Base-by-base conservation (phyloP, 2,329 filamentous ascomycete genomes). In the Celoporthe dispersa region DNA sequence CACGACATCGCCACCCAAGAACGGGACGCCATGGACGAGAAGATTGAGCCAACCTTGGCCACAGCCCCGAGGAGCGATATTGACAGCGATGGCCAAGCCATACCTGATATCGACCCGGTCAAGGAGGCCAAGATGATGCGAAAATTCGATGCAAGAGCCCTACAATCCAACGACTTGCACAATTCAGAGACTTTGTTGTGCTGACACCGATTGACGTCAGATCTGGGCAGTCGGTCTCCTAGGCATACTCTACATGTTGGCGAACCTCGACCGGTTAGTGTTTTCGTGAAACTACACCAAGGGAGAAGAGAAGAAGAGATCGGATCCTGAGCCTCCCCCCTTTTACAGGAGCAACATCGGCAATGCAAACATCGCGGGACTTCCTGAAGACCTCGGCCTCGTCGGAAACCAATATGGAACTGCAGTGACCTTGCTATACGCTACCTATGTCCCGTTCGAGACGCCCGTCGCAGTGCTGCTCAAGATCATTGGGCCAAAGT, bases 391-490 rank as follows among this genome's bases (percentile, higher is more conserved):
- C 31, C 39, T 73, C 0, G 68, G 66, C 22, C 70, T 73, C 12
- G 64, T 73, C 19, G 72, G 72, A 22, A 73, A 73, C 62, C 70
- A 73, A 55, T 80, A 78, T 62, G 77, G 77, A 3, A 79, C 75
- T 1, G 78, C 78, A 12, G 74, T 79, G 8, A 77, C 78, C 51
- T 73, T 80, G 67, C 76, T 79, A 60, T 80, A 77, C 65, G 77
- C 76, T 14, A 78, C 77, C 12, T 79, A 79, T n/a, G 77, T 79
- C 22, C 75, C 77, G 0, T 74, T 79, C 63, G 77, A 79, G 68
- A 76, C 73, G 1, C 77, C 78, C 6, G 75, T 77, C 63, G 75
- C 76, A 44, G 74, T 81, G 51, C 65, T 79, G 39, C 76, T 80
- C 65, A 79, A 79, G 73, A 73, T 76, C 39, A 74, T 80, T 61